Evolutionary conservation across 2,329 filamentous ascomycete species (phyloP).

Genomic region (Cordyceps cicadae): DNA sequence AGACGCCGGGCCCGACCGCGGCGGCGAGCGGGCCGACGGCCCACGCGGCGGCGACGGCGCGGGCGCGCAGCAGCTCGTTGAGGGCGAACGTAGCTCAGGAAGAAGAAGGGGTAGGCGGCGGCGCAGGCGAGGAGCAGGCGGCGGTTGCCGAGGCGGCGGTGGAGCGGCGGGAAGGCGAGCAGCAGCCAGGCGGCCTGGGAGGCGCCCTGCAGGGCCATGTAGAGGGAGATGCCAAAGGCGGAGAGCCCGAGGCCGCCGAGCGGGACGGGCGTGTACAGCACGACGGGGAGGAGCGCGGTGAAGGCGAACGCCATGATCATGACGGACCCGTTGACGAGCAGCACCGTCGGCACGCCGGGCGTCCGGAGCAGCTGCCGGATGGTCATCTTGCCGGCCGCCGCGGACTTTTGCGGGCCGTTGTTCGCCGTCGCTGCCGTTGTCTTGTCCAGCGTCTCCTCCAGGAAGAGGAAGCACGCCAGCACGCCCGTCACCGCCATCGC

Average conservation of each 20-base stretch:
- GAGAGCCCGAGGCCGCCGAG: slow-evolving; percentile 60
- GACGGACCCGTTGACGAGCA: slow-evolving; percentile 57
- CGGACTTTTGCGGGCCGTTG: not conserved
- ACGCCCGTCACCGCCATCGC: slow-evolving; percentile 49
- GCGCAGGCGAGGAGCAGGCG: slow-evolving; percentile 51
- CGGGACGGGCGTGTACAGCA: slow-evolving; percentile 53
- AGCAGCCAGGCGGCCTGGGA: slow-evolving; percentile 66
- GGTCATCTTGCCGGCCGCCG: slow-evolving; percentile 12
- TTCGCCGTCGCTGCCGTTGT: not conserved
- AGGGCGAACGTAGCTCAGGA: slow-evolving; percentile 51
- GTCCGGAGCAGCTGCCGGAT: slow-evolving; percentile 42
- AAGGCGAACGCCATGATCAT: slow-evolving; percentile 64
- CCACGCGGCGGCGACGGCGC: slow-evolving; percentile 47
- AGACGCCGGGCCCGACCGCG: slow-evolving; percentile 51
- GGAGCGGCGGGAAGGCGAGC: slow-evolving; percentile 59
- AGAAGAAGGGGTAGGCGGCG: slow-evolving; percentile 54
- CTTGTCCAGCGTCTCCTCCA: slow-evolving; percentile 52
- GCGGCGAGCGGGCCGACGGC: slow-evolving; percentile 31
- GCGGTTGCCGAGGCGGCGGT: slow-evolving; percentile 57
- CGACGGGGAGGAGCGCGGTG: slow-evolving; percentile 62
- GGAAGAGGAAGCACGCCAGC: slow-evolving; percentile 42
- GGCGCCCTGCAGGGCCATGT: slow-evolving; percentile 56
- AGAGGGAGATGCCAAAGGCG: slow-evolving; percentile 54
- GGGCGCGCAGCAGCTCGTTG: slow-evolving; percentile 35
- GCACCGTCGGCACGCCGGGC: slow-evolving; percentile 57